Conservation (phyloP, 2,329 filamentous ascomycete species). For the Graphiopsis chlorocephala region DNA sequence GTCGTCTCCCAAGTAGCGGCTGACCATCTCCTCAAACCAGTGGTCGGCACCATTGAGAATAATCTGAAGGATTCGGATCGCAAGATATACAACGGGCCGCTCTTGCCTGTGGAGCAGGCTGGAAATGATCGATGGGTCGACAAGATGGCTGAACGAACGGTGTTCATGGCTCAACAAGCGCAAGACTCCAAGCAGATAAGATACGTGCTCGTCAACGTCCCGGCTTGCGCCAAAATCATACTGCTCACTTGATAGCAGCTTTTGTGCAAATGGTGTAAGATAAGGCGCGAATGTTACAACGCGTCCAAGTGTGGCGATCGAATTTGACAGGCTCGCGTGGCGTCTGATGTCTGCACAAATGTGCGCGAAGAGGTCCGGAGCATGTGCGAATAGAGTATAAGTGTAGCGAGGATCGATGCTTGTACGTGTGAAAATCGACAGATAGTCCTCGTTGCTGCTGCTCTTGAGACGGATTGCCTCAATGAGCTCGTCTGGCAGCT, state of each 20-base stretch:
- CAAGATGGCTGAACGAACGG: slow-evolving; percentile 61
- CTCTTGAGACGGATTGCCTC: slow-evolving; percentile 60
- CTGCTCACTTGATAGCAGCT: slow-evolving; percentile 23
- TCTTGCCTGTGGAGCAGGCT: slow-evolving; percentile 60
- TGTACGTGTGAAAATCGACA: slow-evolving; percentile 67
- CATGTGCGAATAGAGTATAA: slow-evolving; percentile 69
- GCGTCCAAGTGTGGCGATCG: slow-evolving; percentile 69
- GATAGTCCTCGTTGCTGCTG: slow-evolving; percentile 61
- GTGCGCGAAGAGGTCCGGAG: slow-evolving; percentile 75
- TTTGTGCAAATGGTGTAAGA: slow-evolving; percentile 50
- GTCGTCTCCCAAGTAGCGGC: slow-evolving; percentile 58
- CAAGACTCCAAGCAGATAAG: slow-evolving; percentile 65
- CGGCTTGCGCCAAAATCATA: slow-evolving; percentile 15
- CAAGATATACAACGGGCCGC: slow-evolving; percentile 70
- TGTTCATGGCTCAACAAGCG: slow-evolving; percentile 76
- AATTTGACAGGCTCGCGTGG: slow-evolving; percentile 40
- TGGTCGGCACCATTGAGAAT: slow-evolving; percentile 77
- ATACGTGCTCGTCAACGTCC: slow-evolving; percentile 22
- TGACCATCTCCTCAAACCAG: slow-evolving; percentile 70
- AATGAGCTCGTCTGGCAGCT: slow-evolving; percentile 69
- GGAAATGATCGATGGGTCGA: slow-evolving; percentile 67
- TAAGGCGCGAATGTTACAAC: slow-evolving; percentile 80
- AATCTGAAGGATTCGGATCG: slow-evolving; percentile 75
- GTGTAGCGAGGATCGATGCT: slow-evolving; percentile 69
- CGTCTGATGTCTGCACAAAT: slow-evolving; percentile 57